Conservation (phyloP, 768 basidiomycete genomes). For the Mycena galopus region DNA sequence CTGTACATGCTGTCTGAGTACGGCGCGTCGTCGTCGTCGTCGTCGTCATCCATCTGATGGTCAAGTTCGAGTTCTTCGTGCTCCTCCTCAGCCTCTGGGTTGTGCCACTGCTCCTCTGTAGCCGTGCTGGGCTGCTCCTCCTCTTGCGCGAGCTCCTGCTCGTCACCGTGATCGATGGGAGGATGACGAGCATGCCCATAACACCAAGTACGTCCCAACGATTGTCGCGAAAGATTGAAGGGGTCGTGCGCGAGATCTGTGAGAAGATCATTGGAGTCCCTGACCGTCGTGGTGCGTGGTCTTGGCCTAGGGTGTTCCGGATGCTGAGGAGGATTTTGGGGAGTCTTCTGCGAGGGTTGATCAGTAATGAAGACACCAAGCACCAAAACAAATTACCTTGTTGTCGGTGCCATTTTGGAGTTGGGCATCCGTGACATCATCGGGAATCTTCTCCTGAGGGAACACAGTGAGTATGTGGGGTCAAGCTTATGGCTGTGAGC, state of each 20-base stretch:
- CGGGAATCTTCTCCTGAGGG: too few relatives aligned
- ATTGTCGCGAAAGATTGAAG: conserved; percentile 8
- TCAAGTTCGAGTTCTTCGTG: background rate
- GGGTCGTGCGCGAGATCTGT: too few relatives aligned
- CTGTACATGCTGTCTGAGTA: too few relatives aligned
- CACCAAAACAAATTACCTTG: conserved; percentile 8
- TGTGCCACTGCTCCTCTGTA: conserved; percentile 1
- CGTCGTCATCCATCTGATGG: background rate
- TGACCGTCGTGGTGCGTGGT: too few relatives aligned
- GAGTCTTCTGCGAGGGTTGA: too few relatives aligned
- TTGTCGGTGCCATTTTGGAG: background rate
- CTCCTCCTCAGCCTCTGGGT: conserved; percentile 3
- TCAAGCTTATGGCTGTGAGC: too few relatives aligned
- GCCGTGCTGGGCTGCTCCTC: too few relatives aligned
- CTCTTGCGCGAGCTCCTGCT: too few relatives aligned
- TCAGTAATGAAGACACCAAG: conserved; percentile 4
- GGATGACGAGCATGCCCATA: background rate
- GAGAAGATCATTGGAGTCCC: too few relatives aligned
- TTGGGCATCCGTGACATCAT: background rate
- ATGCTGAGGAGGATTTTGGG: too few relatives aligned
- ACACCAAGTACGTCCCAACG: conserved; percentile 1
- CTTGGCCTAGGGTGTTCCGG: too few relatives aligned
- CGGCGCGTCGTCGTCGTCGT: background rate
- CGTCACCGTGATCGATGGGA: background rate
- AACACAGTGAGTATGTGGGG: too few relatives aligned